Evolutionary conservation across 2,329 filamentous ascomycete species (phyloP), one percentile per base, ranked within the genome.

Genomic region (Penicillium olsonii): DNA sequence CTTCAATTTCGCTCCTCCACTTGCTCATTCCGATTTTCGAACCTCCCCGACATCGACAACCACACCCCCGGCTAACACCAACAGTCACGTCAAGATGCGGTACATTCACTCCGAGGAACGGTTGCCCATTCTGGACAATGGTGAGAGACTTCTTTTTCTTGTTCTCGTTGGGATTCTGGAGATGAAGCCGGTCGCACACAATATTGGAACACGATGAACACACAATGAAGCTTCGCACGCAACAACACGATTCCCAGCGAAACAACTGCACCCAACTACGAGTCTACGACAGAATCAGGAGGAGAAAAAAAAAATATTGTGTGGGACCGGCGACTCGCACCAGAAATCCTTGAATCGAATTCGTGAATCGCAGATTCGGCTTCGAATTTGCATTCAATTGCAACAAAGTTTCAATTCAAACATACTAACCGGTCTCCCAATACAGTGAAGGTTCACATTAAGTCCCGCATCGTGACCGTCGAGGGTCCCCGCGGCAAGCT

Each of bases 91-190:
- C 88, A 96, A 89, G 81, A 97, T 97, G 94, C 95, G 89, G 84
- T 97, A 96, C 90, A 96, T 99, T 83, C 91, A 96, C 85, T 95
- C 90, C 75, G 84, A 92, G 82, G 92, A 99, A 87, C 83, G 84
- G 80, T 84, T 99, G 81, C 84, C 87, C 73, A 90, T 99, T 80
- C 94, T 95, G 73, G 90, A 96, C 78, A 90, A 92, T 83, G 91
- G 91, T 96, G 87, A 81, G 90, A 59, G 60, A 61, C 55, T 52
- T 61, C 60, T 57, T 59, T 59, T 68, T 63, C 48, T 48, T 61
- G 63, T 56, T 45, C 15, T 34, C 45, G 34, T 18, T 35, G 33
- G 44, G 43, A 58, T 41, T 45, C 33, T 38, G 50, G 42, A 55
- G 46, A 42, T 46, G 46, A 42, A 46, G 53, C 38, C 42, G 48